phyloP scores from a whole-genome alignment of 2,329 filamentous ascomycete species.

The Pestalotiopsis sp. region DNA sequence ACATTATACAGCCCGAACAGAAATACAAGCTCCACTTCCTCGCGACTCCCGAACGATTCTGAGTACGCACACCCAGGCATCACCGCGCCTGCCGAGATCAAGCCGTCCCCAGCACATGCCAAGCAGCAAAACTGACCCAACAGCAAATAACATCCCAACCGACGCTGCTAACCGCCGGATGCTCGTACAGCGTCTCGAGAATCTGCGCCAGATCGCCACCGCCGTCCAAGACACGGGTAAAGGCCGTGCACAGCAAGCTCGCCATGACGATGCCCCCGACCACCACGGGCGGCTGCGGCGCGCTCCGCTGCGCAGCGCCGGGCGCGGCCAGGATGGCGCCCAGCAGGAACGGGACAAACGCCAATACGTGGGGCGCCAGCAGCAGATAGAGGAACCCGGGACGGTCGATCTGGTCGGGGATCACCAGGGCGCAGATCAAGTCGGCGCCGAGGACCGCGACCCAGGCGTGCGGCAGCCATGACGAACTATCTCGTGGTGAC shows the following conservation, averaged over 20 bases:
- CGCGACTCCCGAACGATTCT: too few species aligned
- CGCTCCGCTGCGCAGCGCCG: background rate
- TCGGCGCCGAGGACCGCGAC: background rate
- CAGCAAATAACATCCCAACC: slow-evolving; percentile 31
- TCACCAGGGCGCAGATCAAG: slow-evolving; percentile 15
- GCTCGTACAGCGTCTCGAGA: slow-evolving; percentile 18
- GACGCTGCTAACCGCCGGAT: slow-evolving; percentile 29
- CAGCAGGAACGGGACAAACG: slow-evolving; percentile 26
- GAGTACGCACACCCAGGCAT: too few species aligned
- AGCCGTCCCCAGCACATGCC: slow-evolving; percentile 15
- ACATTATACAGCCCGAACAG: too few species aligned
- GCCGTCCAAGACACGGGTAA: background rate
- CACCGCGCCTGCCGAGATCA: background rate
- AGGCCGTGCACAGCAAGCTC: background rate
- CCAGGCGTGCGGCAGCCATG: background rate
- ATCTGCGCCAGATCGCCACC: background rate
- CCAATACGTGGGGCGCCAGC: slow-evolving; percentile 26
- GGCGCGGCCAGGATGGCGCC: background rate
- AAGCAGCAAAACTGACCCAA: slow-evolving; percentile 24
- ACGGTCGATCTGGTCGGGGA: slow-evolving; percentile 16
- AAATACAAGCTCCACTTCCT: too few species aligned
- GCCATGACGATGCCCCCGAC: background rate
- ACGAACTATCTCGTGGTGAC: background rate
- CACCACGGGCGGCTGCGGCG: background rate
- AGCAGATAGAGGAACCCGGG: slow-evolving; percentile 23